phyloP scores from a whole-genome alignment of 192 early-diverging fungal species.

The Entomortierella lignicola region DNA sequence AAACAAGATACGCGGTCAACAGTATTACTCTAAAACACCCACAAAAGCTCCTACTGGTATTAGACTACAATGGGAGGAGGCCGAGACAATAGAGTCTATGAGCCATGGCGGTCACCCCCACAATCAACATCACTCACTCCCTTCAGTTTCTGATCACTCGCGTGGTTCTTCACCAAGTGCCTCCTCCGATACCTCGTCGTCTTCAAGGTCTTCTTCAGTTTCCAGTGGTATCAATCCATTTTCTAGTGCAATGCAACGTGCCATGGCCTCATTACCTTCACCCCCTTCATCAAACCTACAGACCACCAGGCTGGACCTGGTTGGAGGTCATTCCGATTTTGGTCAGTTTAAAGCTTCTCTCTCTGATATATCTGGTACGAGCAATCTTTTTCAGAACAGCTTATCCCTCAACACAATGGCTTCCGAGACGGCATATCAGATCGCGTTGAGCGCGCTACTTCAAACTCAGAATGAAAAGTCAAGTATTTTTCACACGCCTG shows the following conservation, averaged over 20 bases:
- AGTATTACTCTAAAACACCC: slow-evolving; percentile 28
- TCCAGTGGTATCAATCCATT: slow-evolving; percentile 6
- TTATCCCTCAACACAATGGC: neutral
- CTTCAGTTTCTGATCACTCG: slow-evolving; percentile 5
- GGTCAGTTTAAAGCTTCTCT: slow-evolving; percentile 24
- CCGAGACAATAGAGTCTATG: slow-evolving; percentile 50
- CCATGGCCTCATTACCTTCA: slow-evolving; percentile 29
- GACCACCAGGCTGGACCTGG: slow-evolving; percentile 36
- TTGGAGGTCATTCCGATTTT: slow-evolving; percentile 37
- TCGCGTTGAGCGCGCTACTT: slow-evolving; percentile 34
- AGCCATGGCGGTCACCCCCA: slow-evolving; percentile 40
- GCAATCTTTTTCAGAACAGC: slow-evolving; percentile 1
- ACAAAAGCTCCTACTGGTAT: slow-evolving; percentile 2
- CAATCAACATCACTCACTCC: slow-evolving; percentile 19
- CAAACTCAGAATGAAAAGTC: slow-evolving; percentile 14
- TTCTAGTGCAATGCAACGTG: slow-evolving; percentile 7
- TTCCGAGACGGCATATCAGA: slow-evolving; percentile 42
- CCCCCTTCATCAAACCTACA: slow-evolving; percentile 17
- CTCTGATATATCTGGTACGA: slow-evolving; percentile 12
- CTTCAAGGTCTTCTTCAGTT: slow-evolving; percentile 10
- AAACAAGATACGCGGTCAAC: slow-evolving; percentile 25
- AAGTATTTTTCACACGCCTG: slow-evolving; percentile 20
- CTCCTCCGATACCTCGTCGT: slow-evolving; percentile 28
- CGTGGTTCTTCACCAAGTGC: slow-evolving; percentile 27
- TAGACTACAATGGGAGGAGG: slow-evolving; percentile 45